These are phyloP conservation scores for Blastobotrys parvus DNA, from an alignment of 805 yeast genomes.

Conservation along the genomic window DNA sequence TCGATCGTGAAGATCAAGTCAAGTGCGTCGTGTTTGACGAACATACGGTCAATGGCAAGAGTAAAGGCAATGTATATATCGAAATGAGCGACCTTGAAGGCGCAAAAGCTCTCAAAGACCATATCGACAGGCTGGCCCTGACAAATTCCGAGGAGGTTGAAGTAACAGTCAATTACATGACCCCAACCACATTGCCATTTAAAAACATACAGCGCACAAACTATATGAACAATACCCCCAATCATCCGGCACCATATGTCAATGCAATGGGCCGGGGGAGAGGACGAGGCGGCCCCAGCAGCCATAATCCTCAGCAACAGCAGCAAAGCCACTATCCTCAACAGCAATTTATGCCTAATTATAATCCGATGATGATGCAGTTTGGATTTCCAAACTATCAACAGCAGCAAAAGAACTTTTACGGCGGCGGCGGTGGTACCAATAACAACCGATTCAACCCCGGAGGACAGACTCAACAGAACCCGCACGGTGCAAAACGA, in stretches of 20 bases:
- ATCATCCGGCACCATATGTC: too few relatives aligned
- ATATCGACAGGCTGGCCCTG: too few relatives aligned
- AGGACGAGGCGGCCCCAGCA: neutral
- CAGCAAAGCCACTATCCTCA: neutral
- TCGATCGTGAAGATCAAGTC: conserved; percentile 4
- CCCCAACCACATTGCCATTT: too few relatives aligned
- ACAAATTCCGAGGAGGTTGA: too few relatives aligned
- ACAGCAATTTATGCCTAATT: neutral
- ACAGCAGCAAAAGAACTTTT: too few relatives aligned
- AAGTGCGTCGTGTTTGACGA: conserved; percentile 15
- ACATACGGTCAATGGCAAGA: conserved; percentile 18
- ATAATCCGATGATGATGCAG: neutral
- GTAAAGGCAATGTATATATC: conserved; percentile 17
- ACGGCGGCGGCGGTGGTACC: too few relatives aligned
- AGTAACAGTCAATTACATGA: too few relatives aligned
- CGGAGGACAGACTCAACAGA: too few relatives aligned
- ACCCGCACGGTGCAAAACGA: neutral
- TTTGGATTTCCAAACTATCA: neutral
- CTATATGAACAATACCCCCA: too few relatives aligned
- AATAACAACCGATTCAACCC: too few relatives aligned
- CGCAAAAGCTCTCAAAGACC: conserved; percentile 8
- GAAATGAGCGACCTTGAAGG: conserved; percentile 8
- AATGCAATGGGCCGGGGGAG: too few relatives aligned
- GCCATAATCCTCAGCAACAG: neutral
- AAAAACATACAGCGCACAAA: too few relatives aligned